Base-by-base conservation (phyloP, 257 asterid species). In the Haberlea rhodopensis region DNA sequence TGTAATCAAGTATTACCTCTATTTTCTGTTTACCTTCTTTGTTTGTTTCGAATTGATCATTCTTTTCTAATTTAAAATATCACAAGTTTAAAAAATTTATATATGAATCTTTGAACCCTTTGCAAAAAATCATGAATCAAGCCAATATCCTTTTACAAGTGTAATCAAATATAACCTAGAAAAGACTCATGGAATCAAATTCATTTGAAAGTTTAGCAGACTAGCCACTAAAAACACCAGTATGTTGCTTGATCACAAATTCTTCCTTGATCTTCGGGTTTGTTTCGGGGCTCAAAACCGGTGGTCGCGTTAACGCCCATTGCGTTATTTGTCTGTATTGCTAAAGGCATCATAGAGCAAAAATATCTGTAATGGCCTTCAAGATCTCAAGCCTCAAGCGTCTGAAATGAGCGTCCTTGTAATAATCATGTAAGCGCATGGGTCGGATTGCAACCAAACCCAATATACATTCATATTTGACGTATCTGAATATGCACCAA, bases 281-380 rank as follows among this genome's bases (percentile, higher is more conserved):
- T 66, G 0, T 40, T 52, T 86, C 80, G 43, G 67, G 78, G 68
- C 63, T 82, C 18, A 83, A 64, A 58, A 57, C 28, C 53, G 71
- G 78, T 2, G 80, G 84, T 51, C 73, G 81, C 6, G 85, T 79
- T 53, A 94, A 71, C n/a, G 97, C 96, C 96, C 97, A 94, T 60
- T 94, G 99, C 97, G 90, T 94, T n/a, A n/a, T n/a, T n/a, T 19
- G 97, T 95, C 97, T 97, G 90, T 63, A 90, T 94, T 27, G 92
- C 92, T 65, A 94, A 70, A 13, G 99, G 97, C 1, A 96, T 79
- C 99, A 94, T 94, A 85, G 90, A 90, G 37, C 81, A 76, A 2
- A 90, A 80, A 24, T 96, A 81, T 49, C 99, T 76, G 52, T 90
- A 94, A 16, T 75, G 76, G 7, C 96, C 96, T 21, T 90, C 91